Conservation (phyloP, 192 early-diverging fungal species). For the Lobulomyces angularis region DNA sequence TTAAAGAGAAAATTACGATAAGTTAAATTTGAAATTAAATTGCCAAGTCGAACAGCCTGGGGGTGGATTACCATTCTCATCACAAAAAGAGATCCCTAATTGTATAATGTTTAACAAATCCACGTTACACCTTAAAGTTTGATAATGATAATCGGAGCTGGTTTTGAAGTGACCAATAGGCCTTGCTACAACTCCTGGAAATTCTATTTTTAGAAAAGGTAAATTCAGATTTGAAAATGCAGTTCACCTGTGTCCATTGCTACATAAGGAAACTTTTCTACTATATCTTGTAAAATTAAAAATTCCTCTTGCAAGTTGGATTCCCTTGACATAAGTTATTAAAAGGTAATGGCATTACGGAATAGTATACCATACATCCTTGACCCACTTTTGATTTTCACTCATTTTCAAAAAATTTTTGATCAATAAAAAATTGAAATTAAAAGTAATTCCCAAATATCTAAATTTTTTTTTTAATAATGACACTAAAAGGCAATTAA, state of each 20-base stretch:
- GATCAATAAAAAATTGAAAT: too few species aligned
- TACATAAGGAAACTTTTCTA: conserved; percentile 85
- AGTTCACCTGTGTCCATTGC: conserved; percentile 60
- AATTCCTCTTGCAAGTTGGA: conserved; percentile 93
- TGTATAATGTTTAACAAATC: conserved; percentile 97
- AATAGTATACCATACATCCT: too few species aligned
- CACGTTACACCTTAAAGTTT: conserved; percentile 93
- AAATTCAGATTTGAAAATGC: conserved; percentile 2
- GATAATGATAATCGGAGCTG: conserved; percentile 96
- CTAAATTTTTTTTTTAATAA: too few species aligned
- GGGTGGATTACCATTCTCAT: conserved; percentile 74
- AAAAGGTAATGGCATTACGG: too few species aligned
- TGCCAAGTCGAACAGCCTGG: conserved; percentile 89
- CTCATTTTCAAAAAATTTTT: too few species aligned
- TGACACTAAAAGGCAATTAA: too few species aligned
- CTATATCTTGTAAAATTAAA: conserved; percentile 66
- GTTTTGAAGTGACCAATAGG: conserved; percentile 95
- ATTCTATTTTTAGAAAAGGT: conserved; percentile 66
- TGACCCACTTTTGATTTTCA: too few species aligned
- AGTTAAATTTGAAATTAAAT: conserved; percentile 97
- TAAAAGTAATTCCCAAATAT: too few species aligned
- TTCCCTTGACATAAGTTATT: too few species aligned
- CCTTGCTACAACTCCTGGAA: conserved; percentile 93
- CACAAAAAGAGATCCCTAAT: conserved; percentile 78
- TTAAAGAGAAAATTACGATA: conserved; percentile 43